Base-by-base conservation (phyloP, 2,329 filamentous ascomycete species). In the Hortaea werneckii region DNA sequence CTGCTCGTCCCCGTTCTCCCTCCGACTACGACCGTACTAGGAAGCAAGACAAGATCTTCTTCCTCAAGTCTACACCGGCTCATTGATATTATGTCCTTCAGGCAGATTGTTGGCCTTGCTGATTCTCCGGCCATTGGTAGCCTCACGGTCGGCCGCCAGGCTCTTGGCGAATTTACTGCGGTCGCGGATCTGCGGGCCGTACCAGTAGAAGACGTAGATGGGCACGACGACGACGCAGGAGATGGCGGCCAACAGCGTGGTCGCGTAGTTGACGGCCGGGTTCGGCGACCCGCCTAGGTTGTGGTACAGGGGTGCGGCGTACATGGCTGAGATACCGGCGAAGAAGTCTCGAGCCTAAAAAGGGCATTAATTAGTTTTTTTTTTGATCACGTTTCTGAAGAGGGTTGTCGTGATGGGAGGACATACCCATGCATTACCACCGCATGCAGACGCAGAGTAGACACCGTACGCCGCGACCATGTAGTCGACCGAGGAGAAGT, bases 401-500 rank as follows among this genome's bases (percentile, higher is more conserved):
- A 20, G 4, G 20, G 20, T 20, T 20, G n/a, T 20, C 4, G 20
- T 20, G 4, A 20, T 20, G 20, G 20, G 20, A 4, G 20, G 20
- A 20, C 20, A 20, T 20, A 20, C 20, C 32, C 32, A 35, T 9
- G 81, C 74, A 51, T 87, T 87, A 13, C 83, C 83, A 37, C 83
- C 83, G 0, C 83, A 41, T 7, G 83, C 83, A 0, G 81, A 85
- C 1, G 83, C 82, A 1, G 81, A 79, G 60, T 85, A 87, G 0
- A 78, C 78, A 0, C 83, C 84, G 55, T 86, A 84, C 0, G 82
- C 79, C 48, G 79, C 80, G 34, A 85, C 75, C 75, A 85, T 85
- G 66, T 87, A 87, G 42, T 61, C 58, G 41, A 60, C 56, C 5
- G 57, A 59, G 5, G 52, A 51, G 39, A 56, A 49, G 46, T 62